These are phyloP conservation scores for Spizellomyces punctatus DNA, from an alignment of 192 early-diverging fungal genomes.

Conservation along the genomic window DNA sequence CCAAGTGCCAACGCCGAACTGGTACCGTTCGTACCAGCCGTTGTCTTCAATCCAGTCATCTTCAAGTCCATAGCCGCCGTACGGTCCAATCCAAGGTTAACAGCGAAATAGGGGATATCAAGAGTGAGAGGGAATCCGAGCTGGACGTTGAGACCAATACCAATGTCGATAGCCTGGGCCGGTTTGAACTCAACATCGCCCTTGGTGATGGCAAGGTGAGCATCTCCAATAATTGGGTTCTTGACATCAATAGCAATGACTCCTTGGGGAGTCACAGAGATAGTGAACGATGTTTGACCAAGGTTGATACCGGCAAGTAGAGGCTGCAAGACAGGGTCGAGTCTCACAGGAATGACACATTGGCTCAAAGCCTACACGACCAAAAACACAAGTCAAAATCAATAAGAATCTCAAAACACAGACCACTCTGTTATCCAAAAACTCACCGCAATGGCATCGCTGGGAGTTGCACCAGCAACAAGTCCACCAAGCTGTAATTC, in stretches of 20 bases:
- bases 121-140: constrained; percentile 30
- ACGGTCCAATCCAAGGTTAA: constrained; percentile 22
- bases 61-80: constrained; percentile 1
- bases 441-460: neutral
- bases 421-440: too few relatives aligned
- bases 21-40: constrained; percentile 13
- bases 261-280: constrained; percentile 13
- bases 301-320: constrained; percentile 11
- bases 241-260: constrained; percentile 13
- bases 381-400: too few relatives aligned
- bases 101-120: constrained; percentile 30
- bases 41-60: constrained; percentile 20
- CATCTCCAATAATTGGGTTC: constrained; percentile 11
- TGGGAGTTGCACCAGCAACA: constrained; percentile 11
- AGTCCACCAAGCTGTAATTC: constrained; percentile 13
- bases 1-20: constrained; percentile 15
- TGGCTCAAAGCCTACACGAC: constrained; percentile 7
- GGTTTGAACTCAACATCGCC: constrained; percentile 21
- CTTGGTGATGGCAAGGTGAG: constrained; percentile 19
- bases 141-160: constrained; percentile 4
- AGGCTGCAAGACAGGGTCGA: constrained; percentile 18
- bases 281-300: too few relatives aligned
- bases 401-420: too few relatives aligned
- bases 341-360: constrained; percentile 5
- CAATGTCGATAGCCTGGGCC: constrained; percentile 1